phyloP scores from a whole-genome alignment of 768 basidiomycete species.

The Suillus placidus region DNA sequence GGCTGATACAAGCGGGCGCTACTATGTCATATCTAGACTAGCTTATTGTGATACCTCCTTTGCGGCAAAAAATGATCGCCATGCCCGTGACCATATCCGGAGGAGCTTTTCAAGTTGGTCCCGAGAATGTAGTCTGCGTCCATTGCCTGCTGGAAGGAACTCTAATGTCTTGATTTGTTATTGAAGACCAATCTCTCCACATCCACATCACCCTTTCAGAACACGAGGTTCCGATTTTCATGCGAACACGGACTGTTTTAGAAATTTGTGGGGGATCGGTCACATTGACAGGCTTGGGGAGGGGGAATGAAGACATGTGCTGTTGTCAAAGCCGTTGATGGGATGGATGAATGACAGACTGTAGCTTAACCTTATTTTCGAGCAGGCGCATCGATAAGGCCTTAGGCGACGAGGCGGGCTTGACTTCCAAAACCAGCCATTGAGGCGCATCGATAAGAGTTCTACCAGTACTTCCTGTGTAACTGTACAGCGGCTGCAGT shows the following conservation, averaged over 20 bases:
- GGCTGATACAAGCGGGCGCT: neutral
- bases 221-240: neutral
- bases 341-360: neutral
- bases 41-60: neutral
- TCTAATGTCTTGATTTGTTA: neutral
- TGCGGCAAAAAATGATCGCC: conserved; percentile 5
- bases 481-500: conserved; percentile 14
- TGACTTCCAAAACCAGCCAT: conserved; percentile 20
- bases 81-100: neutral
- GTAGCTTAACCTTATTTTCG: conserved; percentile 18
- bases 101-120: neutral
- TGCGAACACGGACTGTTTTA: neutral
- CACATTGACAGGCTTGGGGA: neutral
- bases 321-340: neutral
- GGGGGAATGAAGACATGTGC: neutral
- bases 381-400: conserved; percentile 14
- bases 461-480: conserved; percentile 7
- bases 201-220: neutral
- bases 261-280: conserved; percentile 7
- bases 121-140: neutral
- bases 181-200: neutral
- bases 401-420: conserved; percentile 8
- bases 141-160: neutral
- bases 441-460: conserved; percentile 37
- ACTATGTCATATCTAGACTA: neutral